Conservation (phyloP, 352 stramenopile genomes). For the Phytophthora vignae region DNA sequence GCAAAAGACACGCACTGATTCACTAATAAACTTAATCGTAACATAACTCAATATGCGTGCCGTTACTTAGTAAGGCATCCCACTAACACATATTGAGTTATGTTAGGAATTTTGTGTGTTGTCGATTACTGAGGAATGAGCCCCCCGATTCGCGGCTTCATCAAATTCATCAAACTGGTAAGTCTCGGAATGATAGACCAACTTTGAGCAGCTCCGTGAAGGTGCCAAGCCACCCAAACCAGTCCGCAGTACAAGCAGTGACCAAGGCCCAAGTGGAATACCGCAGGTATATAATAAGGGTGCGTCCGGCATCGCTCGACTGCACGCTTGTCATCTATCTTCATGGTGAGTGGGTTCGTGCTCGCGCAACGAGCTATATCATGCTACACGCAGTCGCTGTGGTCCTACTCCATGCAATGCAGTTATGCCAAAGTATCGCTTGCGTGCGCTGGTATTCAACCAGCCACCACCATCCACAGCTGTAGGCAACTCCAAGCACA, state of each 20-base stretch:
- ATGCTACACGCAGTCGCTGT: background rate
- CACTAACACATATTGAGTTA: too few relatives aligned
- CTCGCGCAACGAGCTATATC: background rate
- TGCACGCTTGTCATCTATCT: background rate
- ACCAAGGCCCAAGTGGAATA: too few relatives aligned
- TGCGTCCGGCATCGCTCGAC: background rate
- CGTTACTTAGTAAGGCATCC: too few relatives aligned
- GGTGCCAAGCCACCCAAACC: too few relatives aligned
- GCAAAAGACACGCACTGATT: background rate
- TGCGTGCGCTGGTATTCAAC: background rate
- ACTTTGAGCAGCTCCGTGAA: too few relatives aligned
- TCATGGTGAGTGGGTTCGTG: background rate
- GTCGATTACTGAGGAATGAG: too few relatives aligned
- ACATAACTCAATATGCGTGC: background rate
- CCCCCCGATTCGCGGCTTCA: too few relatives aligned
- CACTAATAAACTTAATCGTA: background rate
- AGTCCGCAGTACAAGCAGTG: too few relatives aligned
- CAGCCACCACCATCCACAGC: constrained; percentile 7
- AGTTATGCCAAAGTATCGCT: background rate
- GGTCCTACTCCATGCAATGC: background rate
- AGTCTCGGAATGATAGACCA: too few relatives aligned
- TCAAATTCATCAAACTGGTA: too few relatives aligned
- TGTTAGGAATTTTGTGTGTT: too few relatives aligned
- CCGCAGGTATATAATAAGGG: too few relatives aligned
- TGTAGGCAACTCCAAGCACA: constrained; percentile 13